Base-by-base conservation (phyloP, 768 basidiomycete genomes). In the Suillus tomentosus region DNA sequence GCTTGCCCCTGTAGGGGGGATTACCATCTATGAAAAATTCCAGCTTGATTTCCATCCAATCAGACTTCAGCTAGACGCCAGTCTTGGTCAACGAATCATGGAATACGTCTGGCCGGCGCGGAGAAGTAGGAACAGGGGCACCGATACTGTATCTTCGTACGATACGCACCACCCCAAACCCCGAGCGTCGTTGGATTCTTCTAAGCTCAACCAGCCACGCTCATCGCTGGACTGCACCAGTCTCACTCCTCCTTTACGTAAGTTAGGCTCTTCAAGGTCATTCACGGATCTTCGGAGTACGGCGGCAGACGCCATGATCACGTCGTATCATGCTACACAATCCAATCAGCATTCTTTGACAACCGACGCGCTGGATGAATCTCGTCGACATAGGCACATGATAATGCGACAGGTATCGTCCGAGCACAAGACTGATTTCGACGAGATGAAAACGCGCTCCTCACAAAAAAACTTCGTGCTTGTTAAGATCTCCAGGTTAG, bases 1-100 rank as follows among this genome's bases (percentile, higher is more conserved):
- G 31, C 79, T 94, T n/a, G 85, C 94, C 1, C 92, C 95, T 17
- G 95, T 98, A 27, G 96, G 95, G 22, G 96, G 96, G 14, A 97
- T 99, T 67, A 86, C 89, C 2, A 92, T 97, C 66, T 90, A 94
- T 73, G 89, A 94, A 73, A 81, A 83, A 36, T 92, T 97, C 68
- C 87, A 91, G 66, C 78, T 96, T 42, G 84, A 86, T 34, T 79
- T 97, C 48, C 94, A 96, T 74, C 96, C 95, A 0, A 82, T 98
- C 68, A 87, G 90, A 37, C 81, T 97, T 8, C 92, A 94, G 67
- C 82, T 98, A 57, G 96, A 99, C 75, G 87, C 92, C 34, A 84
- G 83, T 66, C 83, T 96, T 36, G 95, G 94, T 10, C 83, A 84
- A 22, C 82, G 87, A 62, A 90, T 98, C 63, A 87, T 94, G 85